These are phyloP conservation scores for Auriscalpium vulgare DNA, from an alignment of 768 basidiomycete species.

Conservation along the genomic window DNA sequence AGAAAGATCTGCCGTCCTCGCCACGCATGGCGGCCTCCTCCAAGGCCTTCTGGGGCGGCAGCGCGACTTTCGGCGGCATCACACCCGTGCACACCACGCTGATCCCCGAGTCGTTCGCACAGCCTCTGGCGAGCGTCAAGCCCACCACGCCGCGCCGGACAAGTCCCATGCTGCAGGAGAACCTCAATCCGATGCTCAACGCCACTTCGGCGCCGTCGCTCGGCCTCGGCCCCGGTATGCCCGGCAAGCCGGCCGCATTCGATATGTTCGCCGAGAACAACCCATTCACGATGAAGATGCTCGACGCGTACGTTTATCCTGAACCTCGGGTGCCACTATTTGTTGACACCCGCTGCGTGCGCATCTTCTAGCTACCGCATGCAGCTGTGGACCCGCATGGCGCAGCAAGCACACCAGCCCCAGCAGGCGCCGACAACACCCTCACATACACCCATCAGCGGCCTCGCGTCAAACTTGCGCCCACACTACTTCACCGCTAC, in stretches of 20 bases:
- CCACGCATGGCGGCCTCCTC: constrained; percentile 37
- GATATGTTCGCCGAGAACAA: constrained; percentile 75
- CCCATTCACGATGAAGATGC: constrained; percentile 79
- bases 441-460: constrained; percentile 16
- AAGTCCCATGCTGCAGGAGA: constrained; percentile 49
- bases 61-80: constrained; percentile 50
- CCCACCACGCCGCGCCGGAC: constrained; percentile 16
- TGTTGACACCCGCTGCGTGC: constrained; percentile 7
- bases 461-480: constrained; percentile 25
- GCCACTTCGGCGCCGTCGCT: constrained; percentile 26
- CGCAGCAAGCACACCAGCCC: constrained; percentile 55
- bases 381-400: constrained; percentile 92
- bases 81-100: constrained; percentile 83
- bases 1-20: constrained; percentile 68
- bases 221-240: constrained; percentile 21
- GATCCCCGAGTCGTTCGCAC: constrained; percentile 50
- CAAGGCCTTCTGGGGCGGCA: constrained; percentile 80
- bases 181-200: constrained; percentile 72
- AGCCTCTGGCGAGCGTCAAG: constrained; percentile 10
- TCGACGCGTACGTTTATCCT: constrained; percentile 58
- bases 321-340: background rate
- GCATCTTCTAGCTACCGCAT: constrained; percentile 52
- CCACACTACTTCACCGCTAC: constrained; percentile 32
- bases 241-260: constrained; percentile 41
- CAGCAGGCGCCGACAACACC: constrained; percentile 25